These are phyloP conservation scores for Dacryopinax spathularia DNA, from an alignment of 768 basidiomycete genomes.

Conservation along the genomic window DNA sequence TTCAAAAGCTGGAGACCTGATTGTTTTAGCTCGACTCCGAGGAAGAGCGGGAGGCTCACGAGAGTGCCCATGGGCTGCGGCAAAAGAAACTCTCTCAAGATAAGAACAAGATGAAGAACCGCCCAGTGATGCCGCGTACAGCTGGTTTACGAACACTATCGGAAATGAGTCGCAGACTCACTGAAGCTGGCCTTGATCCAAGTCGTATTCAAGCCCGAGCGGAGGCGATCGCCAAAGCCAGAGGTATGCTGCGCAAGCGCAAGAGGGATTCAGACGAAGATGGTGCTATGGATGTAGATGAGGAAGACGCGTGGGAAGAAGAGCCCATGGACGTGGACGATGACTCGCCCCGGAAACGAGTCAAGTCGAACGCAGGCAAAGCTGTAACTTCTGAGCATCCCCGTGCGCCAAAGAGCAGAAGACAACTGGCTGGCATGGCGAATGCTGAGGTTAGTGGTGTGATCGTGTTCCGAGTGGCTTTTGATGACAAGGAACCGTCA, in stretches of 20 bases:
- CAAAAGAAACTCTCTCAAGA: slow-evolving; percentile 60
- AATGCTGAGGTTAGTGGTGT: slow-evolving; percentile 29
- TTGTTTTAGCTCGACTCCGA: slow-evolving; percentile 37
- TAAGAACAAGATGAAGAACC: slow-evolving; percentile 81
- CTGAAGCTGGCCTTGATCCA: slow-evolving; percentile 81
- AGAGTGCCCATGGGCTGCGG: slow-evolving; percentile 42
- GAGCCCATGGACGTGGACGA: slow-evolving; percentile 31
- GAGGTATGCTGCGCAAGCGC: slow-evolving; percentile 52
- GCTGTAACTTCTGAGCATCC: slow-evolving; percentile 27
- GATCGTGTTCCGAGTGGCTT: not conserved
- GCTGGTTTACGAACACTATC: slow-evolving; percentile 48
- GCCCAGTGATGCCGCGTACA: slow-evolving; percentile 56
- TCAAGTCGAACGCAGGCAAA: slow-evolving; percentile 45
- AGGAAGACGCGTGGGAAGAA: slow-evolving; percentile 24
- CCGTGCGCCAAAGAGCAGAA: slow-evolving; percentile 52
- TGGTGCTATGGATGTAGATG: slow-evolving; percentile 47
- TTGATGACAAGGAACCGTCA: slow-evolving; percentile 2
- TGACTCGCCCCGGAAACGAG: slow-evolving; percentile 40
- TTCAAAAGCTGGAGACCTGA: not conserved
- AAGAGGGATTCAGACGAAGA: slow-evolving; percentile 37
- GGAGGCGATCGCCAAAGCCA: slow-evolving; percentile 58
- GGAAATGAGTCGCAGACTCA: slow-evolving; percentile 68
- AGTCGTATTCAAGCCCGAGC: slow-evolving; percentile 82
- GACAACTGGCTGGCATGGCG: slow-evolving; percentile 66
- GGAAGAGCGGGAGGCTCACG: slow-evolving; percentile 65